These are phyloP conservation scores for Lecanicillium sp. DNA, from an alignment of 2,329 filamentous ascomycete species.

Conservation along the genomic window DNA sequence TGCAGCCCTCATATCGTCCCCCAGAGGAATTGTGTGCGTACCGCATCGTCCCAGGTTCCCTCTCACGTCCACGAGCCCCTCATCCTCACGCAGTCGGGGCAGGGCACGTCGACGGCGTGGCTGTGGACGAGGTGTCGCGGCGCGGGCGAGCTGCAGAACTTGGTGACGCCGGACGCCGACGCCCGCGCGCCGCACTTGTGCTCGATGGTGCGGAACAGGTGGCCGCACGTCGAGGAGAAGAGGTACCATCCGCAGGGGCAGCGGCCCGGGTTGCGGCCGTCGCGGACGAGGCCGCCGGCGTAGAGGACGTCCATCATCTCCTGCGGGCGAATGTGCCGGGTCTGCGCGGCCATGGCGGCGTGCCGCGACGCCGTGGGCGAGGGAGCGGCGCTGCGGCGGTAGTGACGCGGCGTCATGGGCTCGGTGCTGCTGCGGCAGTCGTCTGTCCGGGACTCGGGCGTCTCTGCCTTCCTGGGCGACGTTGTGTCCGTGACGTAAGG, in stretches of 20 bases:
- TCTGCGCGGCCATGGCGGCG: background rate
- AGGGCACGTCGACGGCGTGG: background rate
- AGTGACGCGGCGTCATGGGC: too few relatives aligned
- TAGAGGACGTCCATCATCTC: background rate
- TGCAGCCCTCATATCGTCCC: too few relatives aligned
- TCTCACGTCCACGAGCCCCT: background rate
- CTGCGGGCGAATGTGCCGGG: background rate
- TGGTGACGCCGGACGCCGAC: background rate
- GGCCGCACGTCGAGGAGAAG: background rate
- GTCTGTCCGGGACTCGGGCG: too few relatives aligned
- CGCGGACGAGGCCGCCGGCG: background rate
- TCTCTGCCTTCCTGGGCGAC: too few relatives aligned
- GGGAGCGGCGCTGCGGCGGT: too few relatives aligned
- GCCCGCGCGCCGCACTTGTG: background rate
- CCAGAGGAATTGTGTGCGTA: too few relatives aligned
- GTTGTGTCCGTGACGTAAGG: too few relatives aligned
- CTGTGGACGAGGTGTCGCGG: background rate
- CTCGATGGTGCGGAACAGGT: background rate
- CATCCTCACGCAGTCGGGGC: background rate
- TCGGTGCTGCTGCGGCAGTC: too few relatives aligned
- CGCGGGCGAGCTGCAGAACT: background rate
- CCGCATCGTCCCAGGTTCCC: too few relatives aligned
- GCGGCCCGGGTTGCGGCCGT: background rate
- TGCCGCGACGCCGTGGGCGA: too few relatives aligned
- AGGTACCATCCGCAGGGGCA: constrained; percentile 1